These are phyloP conservation scores for Pelargonium nanum DNA, from an alignment of 345 rosid species.

Conservation along the genomic window DNA sequence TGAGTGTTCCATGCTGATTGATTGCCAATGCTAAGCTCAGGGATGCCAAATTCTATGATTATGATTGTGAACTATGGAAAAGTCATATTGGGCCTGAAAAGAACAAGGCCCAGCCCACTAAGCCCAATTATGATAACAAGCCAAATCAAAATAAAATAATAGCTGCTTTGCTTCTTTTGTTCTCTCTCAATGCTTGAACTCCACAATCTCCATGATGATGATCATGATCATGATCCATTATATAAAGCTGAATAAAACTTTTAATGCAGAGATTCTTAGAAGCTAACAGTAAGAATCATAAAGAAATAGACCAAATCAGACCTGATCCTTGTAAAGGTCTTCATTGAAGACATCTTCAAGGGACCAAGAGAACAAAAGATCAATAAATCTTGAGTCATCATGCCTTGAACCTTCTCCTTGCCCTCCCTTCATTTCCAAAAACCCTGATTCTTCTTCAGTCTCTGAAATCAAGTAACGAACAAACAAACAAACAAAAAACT, in stretches of 20 bases:
- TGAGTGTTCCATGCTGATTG: not conserved
- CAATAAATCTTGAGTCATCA: constrained; percentile 4
- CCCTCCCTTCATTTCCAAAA: not conserved
- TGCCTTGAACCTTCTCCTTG: not conserved
- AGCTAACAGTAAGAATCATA: not conserved
- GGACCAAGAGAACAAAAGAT: constrained; percentile 27
- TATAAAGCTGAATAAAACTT: not conserved
- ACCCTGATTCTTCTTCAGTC: not conserved
- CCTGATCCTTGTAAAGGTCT: constrained; percentile 25
- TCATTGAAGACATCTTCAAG: constrained; percentile 23
- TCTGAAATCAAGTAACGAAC: not conserved
- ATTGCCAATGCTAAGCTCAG: not conserved
- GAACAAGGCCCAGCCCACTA: not conserved
- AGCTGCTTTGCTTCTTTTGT: not conserved
- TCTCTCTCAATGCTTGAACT: not conserved
- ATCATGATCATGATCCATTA: not conserved
- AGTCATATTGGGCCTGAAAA: not conserved
- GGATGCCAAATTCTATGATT: not conserved
- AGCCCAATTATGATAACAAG: not conserved
- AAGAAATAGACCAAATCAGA: not conserved
- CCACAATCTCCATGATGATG: not conserved
- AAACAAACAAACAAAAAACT: not conserved
- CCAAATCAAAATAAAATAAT: not conserved
- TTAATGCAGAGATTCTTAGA: not conserved
- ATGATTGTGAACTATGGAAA: not conserved